Evolutionary conservation across 306 rosid genomes (phyloP).

Genomic region (Inga laurina): DNA sequence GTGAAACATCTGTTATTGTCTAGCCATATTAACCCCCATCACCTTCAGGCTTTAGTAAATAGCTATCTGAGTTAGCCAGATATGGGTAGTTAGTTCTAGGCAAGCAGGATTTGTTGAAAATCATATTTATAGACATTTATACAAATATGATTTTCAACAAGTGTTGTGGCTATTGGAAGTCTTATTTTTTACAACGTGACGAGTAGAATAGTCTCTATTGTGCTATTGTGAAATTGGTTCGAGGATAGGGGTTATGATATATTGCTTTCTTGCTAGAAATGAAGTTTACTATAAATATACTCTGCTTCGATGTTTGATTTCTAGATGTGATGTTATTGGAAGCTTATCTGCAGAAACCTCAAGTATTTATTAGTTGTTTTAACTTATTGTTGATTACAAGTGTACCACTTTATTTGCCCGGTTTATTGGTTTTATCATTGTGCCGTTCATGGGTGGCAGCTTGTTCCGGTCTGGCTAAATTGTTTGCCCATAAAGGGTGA

Average conservation of each 20-base stretch:
- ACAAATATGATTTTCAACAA: background rate
- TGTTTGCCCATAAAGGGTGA: conserved; percentile 79
- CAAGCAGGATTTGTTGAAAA: background rate
- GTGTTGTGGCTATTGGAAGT: too few relatives aligned
- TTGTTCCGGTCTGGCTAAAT: conserved; percentile 73
- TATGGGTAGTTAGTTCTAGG: background rate
- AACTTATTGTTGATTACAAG: background rate
- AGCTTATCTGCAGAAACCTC: too few relatives aligned
- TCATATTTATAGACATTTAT: background rate
- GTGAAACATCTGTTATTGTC: background rate
- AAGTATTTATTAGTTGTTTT: background rate
- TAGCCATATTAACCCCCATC: background rate
- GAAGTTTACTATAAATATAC: background rate
- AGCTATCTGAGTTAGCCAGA: too few relatives aligned
- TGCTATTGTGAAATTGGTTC: background rate
- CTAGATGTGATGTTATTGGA: too few relatives aligned
- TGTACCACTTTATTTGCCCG: background rate
- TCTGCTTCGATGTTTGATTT: too few relatives aligned
- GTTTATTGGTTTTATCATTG: background rate
- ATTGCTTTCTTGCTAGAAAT: conserved; percentile 8
- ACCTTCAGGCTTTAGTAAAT: background rate
- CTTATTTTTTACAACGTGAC: too few relatives aligned
- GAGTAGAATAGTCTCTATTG: too few relatives aligned
- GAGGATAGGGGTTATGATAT: background rate
- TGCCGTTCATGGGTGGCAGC: conserved; percentile 38